These are phyloP conservation scores for Nicotiana benthamiana DNA, from an alignment of 257 asterid genomes.

Conservation along the genomic window DNA sequence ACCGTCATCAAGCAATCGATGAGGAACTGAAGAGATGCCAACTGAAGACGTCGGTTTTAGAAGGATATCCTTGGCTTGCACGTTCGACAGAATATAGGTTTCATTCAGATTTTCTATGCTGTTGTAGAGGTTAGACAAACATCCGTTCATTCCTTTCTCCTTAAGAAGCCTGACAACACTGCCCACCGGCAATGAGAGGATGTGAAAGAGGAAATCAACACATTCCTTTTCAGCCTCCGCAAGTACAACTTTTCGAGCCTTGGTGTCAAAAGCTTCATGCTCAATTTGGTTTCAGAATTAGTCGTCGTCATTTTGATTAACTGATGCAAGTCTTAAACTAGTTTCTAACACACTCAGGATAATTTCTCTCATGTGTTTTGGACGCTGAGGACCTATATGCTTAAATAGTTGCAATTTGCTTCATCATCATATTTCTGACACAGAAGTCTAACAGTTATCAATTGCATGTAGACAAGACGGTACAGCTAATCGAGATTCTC, in stretches of 20 bases:
- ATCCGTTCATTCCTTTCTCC: neutral
- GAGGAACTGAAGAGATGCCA: too few relatives aligned
- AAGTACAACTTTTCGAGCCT: neutral
- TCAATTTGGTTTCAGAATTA: neutral
- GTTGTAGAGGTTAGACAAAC: neutral
- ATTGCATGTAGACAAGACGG: too few relatives aligned
- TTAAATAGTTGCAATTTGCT: too few relatives aligned
- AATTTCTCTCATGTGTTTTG: neutral
- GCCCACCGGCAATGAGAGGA: conserved; percentile 12
- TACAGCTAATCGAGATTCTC: too few relatives aligned
- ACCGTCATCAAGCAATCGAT: too few relatives aligned
- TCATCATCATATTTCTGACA: too few relatives aligned
- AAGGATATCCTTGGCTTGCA: neutral
- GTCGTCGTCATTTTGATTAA: neutral
- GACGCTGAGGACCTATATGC: too few relatives aligned
- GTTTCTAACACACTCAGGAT: neutral
- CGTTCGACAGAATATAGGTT: neutral
- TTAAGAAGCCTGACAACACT: neutral
- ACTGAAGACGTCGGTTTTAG: neutral
- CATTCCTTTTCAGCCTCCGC: conserved; percentile 10
- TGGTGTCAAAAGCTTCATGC: conserved; percentile 10
- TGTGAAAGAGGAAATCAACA: conserved; percentile 8
- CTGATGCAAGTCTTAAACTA: too few relatives aligned
- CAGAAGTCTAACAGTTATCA: too few relatives aligned
- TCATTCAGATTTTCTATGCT: neutral